Conservation (phyloP, 805 yeast species). For the Candida coquimbonensis region DNA sequence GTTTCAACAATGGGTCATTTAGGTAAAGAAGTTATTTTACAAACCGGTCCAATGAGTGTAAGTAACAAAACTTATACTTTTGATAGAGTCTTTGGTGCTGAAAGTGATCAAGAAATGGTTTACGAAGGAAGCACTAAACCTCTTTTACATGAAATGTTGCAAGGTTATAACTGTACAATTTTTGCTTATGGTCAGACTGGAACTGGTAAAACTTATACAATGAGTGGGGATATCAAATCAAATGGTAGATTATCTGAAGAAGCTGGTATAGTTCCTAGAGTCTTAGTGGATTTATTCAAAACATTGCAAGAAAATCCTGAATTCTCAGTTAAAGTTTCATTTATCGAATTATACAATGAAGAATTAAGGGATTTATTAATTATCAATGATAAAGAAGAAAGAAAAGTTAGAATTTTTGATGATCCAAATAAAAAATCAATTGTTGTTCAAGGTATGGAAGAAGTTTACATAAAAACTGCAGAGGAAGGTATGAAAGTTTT, state of each 20-base stretch:
- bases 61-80: slow-evolving; percentile 52
- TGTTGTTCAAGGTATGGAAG: slow-evolving; percentile 51
- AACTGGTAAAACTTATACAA: slow-evolving; percentile 71
- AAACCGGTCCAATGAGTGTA: slow-evolving; percentile 30
- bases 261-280: slow-evolving; percentile 62
- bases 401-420: slow-evolving; percentile 45
- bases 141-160: slow-evolving; percentile 53
- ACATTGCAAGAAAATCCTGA: slow-evolving; percentile 39
- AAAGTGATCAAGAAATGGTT: slow-evolving; percentile 62
- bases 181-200: slow-evolving; percentile 90
- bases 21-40: slow-evolving; percentile 39
- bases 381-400: slow-evolving; percentile 32
- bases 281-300: slow-evolving; percentile 47
- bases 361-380: slow-evolving; percentile 60
- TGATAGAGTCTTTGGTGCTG: slow-evolving; percentile 77
- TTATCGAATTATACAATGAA: slow-evolving; percentile 78
- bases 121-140: slow-evolving; percentile 59
- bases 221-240: slow-evolving; percentile 61
- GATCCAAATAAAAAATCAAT: slow-evolving; percentile 39
- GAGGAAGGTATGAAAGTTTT: slow-evolving; percentile 46
- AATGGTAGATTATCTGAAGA: slow-evolving; percentile 33
- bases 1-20: slow-evolving; percentile 41
- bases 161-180: slow-evolving; percentile 71
- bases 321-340: slow-evolving; percentile 61
- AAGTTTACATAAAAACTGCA: slow-evolving; percentile 40